phyloP scores from a whole-genome alignment of 2,329 filamentous ascomycete genomes.

The Colletotrichum nymphaeae region DNA sequence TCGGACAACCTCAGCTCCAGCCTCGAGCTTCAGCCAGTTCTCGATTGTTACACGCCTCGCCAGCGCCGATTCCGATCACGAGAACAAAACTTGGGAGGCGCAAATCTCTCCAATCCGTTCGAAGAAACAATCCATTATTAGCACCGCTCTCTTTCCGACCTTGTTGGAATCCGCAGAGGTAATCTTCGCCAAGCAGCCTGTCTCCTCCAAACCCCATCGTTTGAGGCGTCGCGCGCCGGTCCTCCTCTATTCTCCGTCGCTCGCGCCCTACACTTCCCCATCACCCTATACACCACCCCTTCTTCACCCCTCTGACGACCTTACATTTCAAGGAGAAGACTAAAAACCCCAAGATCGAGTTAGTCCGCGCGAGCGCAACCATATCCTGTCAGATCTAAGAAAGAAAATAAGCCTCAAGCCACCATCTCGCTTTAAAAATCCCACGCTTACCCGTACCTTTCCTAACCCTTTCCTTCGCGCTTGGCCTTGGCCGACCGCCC shows the following conservation, averaged over 20 bases:
- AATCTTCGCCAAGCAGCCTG: no score
- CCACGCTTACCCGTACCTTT: neutral
- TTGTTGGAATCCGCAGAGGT: no score
- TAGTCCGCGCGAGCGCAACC: neutral
- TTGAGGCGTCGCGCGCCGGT: no score
- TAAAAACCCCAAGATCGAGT: neutral
- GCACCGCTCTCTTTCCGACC: neutral
- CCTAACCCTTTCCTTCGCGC: neutral
- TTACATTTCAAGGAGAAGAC: neutral
- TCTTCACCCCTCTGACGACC: neutral
- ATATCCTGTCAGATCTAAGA: neutral
- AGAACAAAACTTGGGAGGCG: neutral
- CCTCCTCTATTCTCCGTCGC: no score
- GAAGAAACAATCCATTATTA: neutral
- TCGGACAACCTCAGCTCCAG: neutral
- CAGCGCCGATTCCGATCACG: neutral
- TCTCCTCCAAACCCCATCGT: no score
- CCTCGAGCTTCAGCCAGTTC: neutral
- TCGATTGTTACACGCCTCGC: neutral
- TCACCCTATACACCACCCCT: no score
- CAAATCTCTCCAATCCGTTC: neutral
- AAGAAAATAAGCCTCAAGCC: neutral
- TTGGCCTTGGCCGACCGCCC: neutral
- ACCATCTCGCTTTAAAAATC: neutral
- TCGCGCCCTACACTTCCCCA: no score